phyloP scores from a whole-genome alignment of 495 filamentous ascomycete species.

The Ascodesmis nigricans region DNA sequence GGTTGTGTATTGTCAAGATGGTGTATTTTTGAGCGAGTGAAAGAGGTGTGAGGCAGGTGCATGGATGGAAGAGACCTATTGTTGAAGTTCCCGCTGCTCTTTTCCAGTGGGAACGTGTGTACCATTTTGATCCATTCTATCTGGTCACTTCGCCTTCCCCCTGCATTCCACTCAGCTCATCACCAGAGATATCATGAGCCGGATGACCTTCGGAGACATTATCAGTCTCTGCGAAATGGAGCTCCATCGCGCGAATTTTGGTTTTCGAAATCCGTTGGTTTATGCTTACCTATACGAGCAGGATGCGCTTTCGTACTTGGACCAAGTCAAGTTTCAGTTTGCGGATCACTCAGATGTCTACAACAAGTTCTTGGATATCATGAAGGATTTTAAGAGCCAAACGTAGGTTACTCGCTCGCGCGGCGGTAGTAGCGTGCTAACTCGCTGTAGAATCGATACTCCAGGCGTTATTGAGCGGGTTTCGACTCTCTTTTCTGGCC shows the following conservation, averaged over 20 bases:
- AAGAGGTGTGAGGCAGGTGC: too few species aligned
- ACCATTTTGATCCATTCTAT: not conserved
- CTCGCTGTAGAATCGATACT: constrained; percentile 79
- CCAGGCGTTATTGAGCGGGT: constrained; percentile 95
- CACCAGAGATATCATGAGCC: not conserved
- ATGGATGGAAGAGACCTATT: not conserved
- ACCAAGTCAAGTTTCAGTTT: constrained; percentile 97
- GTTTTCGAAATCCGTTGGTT: not conserved
- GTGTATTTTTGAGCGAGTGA: not conserved
- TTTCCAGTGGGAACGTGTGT: not conserved
- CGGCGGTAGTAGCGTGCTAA: too few species aligned
- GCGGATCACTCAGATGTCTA: constrained; percentile 94
- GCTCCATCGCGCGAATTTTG: not conserved
- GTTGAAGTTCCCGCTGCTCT: not conserved
- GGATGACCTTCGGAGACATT: not conserved
- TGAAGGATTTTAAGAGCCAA: constrained; percentile 99
- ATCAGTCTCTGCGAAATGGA: not conserved
- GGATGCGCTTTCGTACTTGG: constrained; percentile 93
- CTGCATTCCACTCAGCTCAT: not conserved
- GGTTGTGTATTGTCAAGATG: not conserved
- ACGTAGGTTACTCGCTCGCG: constrained; percentile 35
- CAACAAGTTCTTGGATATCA: constrained; percentile 93
- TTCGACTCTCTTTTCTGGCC: constrained; percentile 86
- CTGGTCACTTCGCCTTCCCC: not conserved
- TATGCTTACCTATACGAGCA: constrained; percentile 21